Evolutionary conservation across 1,284 basidiomycete genomes (phyloP).

Genomic region (Binderoboletus segoi): DNA sequence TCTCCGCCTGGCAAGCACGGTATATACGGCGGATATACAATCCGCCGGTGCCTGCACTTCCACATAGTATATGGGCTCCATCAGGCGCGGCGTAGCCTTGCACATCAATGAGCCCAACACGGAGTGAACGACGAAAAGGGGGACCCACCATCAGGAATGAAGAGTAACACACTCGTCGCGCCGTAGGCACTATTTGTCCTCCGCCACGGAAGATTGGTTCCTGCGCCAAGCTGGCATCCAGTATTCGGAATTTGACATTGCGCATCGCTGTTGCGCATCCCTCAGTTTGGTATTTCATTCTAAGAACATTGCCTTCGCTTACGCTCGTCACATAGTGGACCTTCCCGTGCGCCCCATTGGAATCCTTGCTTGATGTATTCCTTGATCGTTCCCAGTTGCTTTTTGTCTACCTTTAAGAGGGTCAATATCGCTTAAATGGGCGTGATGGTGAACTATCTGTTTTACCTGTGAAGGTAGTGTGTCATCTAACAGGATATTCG

Average conservation of each 20-base stretch:
- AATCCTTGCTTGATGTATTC: constrained; percentile 99
- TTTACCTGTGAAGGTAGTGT: constrained; percentile 90
- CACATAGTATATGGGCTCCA: constrained; percentile 98
- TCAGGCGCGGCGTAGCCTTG: constrained; percentile 86
- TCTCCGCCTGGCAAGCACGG: constrained; percentile 92
- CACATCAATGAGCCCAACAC: background rate
- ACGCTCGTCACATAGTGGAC: constrained; percentile 98
- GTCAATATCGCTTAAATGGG: background rate
- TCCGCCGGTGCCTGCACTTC: constrained; percentile 99
- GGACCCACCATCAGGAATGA: constrained; percentile 89
- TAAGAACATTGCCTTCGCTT: constrained; percentile 42
- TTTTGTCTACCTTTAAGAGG: constrained; percentile 81
- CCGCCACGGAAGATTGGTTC: constrained; percentile 98
- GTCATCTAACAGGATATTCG: constrained; percentile 95
- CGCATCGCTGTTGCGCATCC: constrained; percentile 75
- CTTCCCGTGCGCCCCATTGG: constrained; percentile 98
- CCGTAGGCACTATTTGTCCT: constrained; percentile 98
- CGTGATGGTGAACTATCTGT: background rate
- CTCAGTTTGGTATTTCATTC: constrained; percentile 6
- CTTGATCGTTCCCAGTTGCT: constrained; percentile 84
- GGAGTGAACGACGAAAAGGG: constrained; percentile 8
- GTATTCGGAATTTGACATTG: constrained; percentile 95
- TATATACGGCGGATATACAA: constrained; percentile 97
- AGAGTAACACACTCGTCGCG: constrained; percentile 97
- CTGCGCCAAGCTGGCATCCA: constrained; percentile 88